phyloP scores from a whole-genome alignment of 805 yeast species.

The Metschnikowia kofuensis region DNA sequence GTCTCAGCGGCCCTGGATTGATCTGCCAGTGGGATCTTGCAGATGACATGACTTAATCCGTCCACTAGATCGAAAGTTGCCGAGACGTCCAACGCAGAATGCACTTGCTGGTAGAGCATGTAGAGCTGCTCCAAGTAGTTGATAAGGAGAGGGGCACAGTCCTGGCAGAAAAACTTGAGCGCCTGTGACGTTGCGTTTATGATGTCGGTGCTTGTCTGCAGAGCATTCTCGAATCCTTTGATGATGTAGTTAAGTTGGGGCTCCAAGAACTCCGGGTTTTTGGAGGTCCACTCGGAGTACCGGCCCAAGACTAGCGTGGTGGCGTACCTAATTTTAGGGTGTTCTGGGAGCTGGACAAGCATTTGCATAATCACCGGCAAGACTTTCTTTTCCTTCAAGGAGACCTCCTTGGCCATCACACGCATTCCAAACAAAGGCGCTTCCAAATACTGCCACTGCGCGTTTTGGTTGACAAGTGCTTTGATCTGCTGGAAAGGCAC shows the following conservation, averaged over 20 bases:
- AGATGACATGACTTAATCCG: constrained; percentile 83
- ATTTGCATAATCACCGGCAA: constrained; percentile 75
- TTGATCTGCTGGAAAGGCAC: constrained; percentile 68
- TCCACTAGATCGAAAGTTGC: constrained; percentile 80
- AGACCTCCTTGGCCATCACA: constrained; percentile 91
- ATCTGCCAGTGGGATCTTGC: constrained; percentile 53
- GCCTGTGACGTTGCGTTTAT: constrained; percentile 90
- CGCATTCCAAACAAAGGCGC: constrained; percentile 87
- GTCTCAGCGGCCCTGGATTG: constrained; percentile 53
- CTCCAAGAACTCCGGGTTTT: constrained; percentile 79
- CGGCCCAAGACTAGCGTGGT: constrained; percentile 93
- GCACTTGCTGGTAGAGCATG: constrained; percentile 59
- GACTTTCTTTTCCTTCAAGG: constrained; percentile 57
- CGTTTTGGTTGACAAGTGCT: constrained; percentile 29
- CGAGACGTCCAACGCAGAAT: constrained; percentile 55
- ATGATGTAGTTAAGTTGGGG: constrained; percentile 82
- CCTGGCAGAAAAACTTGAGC: constrained; percentile 89
- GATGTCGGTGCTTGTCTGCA: constrained; percentile 40
- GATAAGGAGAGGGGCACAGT: constrained; percentile 68
- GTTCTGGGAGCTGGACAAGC: constrained; percentile 73
- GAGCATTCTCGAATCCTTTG: constrained; percentile 52
- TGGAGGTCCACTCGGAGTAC: constrained; percentile 91
- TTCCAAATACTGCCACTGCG: constrained; percentile 81
- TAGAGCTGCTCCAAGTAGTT: constrained; percentile 72
- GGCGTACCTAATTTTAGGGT: constrained; percentile 84